Conservation (phyloP, 495 filamentous ascomycete genomes). For the Xylaria curta region DNA sequence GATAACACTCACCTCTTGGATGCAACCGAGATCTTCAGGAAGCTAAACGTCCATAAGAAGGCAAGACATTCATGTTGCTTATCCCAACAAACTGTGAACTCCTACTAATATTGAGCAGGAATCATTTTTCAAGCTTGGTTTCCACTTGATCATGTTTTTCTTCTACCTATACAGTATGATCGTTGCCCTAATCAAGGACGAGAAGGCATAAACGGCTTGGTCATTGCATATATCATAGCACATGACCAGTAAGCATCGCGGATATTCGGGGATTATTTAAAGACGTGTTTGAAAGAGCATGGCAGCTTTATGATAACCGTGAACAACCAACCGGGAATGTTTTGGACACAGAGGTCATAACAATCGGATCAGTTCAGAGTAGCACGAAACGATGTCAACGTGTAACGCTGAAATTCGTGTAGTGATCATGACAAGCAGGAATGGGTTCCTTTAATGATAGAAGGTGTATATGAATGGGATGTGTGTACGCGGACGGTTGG, state of each 20-base stretch:
- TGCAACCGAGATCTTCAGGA: constrained; percentile 99
- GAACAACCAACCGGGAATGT: background rate
- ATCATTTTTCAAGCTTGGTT: constrained; percentile 98
- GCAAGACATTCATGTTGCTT: constrained; percentile 50
- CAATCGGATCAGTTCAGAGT: background rate
- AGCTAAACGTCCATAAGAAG: constrained; percentile 99
- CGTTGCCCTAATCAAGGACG: constrained; percentile 94
- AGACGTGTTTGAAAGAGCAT: background rate
- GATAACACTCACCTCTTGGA: constrained; percentile 97
- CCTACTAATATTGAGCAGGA: constrained; percentile 62
- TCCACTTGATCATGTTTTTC: constrained; percentile 99
- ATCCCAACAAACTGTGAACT: background rate
- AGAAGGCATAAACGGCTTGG: constrained; percentile 70
- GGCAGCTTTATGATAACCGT: background rate
- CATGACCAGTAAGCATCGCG: background rate
- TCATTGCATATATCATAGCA: background rate
- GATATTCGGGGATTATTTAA: background rate
- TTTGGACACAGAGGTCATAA: constrained; percentile 17
- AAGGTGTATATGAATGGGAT: constrained; percentile 23
- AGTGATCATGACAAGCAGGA: background rate
- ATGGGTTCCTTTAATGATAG: constrained; percentile 17
- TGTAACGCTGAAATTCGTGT: constrained; percentile 23
- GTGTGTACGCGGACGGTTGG: background rate
- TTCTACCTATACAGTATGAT: constrained; percentile 99
- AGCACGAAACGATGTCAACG: constrained; percentile 8